A percentile compares a stretch with the other conserved stretches of the same genome.
Conservation (phyloP, 2,329 filamentous ascomycete species). For the Aquanectria penicillioides region DNA sequence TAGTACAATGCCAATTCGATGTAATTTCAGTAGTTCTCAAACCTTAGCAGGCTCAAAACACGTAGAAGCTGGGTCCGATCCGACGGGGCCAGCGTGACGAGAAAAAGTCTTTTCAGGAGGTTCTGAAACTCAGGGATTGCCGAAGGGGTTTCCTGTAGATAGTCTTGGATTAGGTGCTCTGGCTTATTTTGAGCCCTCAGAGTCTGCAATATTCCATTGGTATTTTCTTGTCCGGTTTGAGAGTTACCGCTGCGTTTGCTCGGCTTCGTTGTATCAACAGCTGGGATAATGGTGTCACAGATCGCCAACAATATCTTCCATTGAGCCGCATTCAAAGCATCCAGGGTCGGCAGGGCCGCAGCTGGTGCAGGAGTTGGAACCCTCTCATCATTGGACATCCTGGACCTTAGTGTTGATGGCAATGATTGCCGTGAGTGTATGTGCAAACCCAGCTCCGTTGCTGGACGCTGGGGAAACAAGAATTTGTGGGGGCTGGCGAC, state of each 20-base stretch:
- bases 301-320: conserved; percentile 8
- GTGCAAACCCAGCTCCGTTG: no score
- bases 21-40: no score
- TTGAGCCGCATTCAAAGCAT: background rate
- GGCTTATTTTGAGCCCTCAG: background rate
- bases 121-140: conserved; percentile 2
- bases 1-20: background rate
- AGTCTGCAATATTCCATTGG: background rate
- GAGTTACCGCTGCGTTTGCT: background rate
- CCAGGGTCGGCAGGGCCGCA: background rate
- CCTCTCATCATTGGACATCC: no score
- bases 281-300: conserved; percentile 12
- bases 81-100: background rate
- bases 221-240: background rate
- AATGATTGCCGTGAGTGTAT: no score
- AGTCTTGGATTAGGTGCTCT: background rate
- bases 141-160: conserved; percentile 1
- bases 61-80: background rate
- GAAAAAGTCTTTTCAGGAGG: background rate
- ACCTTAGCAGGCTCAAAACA: conserved; percentile 5
- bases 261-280: background rate
- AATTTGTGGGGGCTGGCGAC: no score
- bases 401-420: no score
- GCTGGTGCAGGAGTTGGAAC: background rate
- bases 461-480: no score